These are phyloP conservation scores for Fusarium sp. DNA, from an alignment of 2,329 filamentous ascomycete species.

Conservation along the genomic window DNA sequence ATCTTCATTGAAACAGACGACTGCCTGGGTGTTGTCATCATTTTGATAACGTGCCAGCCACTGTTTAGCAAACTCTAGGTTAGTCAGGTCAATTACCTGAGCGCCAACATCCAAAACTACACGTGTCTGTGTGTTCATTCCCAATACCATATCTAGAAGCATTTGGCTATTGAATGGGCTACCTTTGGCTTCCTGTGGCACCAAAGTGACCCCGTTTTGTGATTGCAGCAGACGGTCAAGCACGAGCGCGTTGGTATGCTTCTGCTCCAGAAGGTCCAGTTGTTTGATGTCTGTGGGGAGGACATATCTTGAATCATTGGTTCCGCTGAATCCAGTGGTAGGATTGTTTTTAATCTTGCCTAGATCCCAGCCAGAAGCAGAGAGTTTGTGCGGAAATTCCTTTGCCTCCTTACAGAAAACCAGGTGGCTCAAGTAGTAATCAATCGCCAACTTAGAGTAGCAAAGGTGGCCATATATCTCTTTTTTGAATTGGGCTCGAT, in stretches of 20 bases:
- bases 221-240: conserved; percentile 67
- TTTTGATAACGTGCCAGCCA: conserved; percentile 60
- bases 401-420: conserved; percentile 73
- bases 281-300: conserved; percentile 70
- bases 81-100: conserved; percentile 73
- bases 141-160: conserved; percentile 59
- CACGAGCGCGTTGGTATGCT: conserved; percentile 76
- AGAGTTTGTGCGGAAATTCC: conserved; percentile 73
- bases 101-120: conserved; percentile 78
- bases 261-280: conserved; percentile 64
- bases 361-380: conserved; percentile 76
- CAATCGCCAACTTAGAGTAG: conserved; percentile 65
- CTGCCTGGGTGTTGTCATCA: conserved; percentile 44
- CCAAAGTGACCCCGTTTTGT: conserved; percentile 57
- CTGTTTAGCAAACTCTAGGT: conserved; percentile 62
- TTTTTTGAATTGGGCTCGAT: conserved; percentile 60
- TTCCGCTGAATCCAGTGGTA: conserved; percentile 77
- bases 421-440: conserved; percentile 71
- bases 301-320: conserved; percentile 71
- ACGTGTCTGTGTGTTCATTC: conserved; percentile 55
- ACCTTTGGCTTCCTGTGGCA: not conserved
- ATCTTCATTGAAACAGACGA: conserved; percentile 68
- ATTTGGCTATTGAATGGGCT: conserved; percentile 48
- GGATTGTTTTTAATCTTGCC: conserved; percentile 59
- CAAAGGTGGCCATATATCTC: conserved; percentile 66